Evolutionary conservation across 75 land plant species (phyloP).

Genomic region (Azolla pinnata): DNA sequence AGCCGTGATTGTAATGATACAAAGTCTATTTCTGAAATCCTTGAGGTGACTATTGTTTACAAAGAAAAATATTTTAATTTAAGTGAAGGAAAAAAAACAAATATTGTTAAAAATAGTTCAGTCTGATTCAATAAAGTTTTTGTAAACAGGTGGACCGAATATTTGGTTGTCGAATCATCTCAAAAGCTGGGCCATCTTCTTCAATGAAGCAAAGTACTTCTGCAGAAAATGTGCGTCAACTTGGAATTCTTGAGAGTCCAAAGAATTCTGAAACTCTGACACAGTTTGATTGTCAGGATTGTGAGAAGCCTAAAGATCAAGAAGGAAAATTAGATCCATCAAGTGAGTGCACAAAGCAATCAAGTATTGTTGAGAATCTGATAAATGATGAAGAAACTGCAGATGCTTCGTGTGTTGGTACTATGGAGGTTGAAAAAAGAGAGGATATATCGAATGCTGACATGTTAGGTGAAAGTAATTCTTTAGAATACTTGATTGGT

Average conservation of each 20-base stretch:
- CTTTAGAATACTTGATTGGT: not conserved
- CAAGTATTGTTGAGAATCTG: not conserved
- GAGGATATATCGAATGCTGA: too few species aligned
- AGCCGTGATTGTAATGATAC: too few species aligned
- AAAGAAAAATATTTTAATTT: too few species aligned
- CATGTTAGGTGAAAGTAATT: not conserved
- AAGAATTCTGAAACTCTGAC: not conserved
- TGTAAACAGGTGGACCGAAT: constrained; percentile 68
- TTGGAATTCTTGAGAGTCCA: not conserved
- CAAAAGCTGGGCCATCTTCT: not conserved
- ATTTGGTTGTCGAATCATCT: constrained; percentile 60
- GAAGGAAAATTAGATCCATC: not conserved
- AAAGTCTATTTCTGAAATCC: too few species aligned
- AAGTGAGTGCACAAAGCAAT: constrained; percentile 2
- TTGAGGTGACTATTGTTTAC: too few species aligned
- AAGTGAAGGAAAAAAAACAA: not conserved
- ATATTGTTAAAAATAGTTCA: not conserved
- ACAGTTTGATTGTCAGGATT: not conserved
- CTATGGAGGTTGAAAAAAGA: constrained; percentile 10
- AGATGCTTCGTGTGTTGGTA: not conserved
- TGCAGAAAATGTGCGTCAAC: not conserved
- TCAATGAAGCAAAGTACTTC: not conserved
- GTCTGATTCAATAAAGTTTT: not conserved
- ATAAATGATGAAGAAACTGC: not conserved
- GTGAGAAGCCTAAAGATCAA: not conserved